A percentile compares a stretch with the other conserved stretches of the same genome.
Evolutionary conservation across 352 stramenopile genomes (phyloP).

Genomic region (Pythium guiyangense): DNA sequence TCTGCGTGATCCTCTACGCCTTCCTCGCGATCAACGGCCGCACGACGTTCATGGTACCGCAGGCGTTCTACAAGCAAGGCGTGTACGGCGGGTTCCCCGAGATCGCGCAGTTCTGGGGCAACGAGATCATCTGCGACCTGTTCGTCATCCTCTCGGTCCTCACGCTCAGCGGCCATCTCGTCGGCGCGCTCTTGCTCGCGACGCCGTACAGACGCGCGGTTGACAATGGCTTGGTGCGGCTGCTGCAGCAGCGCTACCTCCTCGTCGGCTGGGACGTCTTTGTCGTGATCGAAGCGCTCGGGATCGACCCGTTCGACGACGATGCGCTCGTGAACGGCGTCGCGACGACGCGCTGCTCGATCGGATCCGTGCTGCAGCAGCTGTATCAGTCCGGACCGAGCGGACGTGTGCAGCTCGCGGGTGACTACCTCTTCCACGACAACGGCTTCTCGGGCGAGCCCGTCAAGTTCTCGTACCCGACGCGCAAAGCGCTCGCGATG

Average conservation of each 20-base stretch:
- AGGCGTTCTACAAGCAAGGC: conserved; percentile 19
- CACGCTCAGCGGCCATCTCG: conserved; percentile 18
- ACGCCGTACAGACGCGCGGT: conserved; percentile 33
- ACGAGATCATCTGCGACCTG: conserved; percentile 52
- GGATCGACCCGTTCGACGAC: conserved; percentile 37
- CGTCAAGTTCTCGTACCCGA: conserved; percentile 10
- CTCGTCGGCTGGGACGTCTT: conserved; percentile 11
- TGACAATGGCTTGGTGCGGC: conserved; percentile 37
- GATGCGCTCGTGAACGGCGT: conserved; percentile 18
- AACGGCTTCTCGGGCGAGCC: conserved; percentile 9
- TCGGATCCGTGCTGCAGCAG: conserved; percentile 40
- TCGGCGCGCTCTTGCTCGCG: conserved; percentile 22
- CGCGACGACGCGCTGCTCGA: conserved; percentile 18
- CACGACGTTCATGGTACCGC: conserved; percentile 41
- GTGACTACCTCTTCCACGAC: conserved; percentile 11
- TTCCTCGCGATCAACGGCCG: conserved; percentile 27
- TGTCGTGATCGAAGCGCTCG: conserved; percentile 27
- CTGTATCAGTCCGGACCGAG: conserved; percentile 48
- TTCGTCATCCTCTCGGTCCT: conserved; percentile 32
- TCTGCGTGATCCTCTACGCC: conserved; percentile 36
- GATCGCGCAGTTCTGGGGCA: conserved; percentile 41
- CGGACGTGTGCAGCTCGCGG: conserved; percentile 8
- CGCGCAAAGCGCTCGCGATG: conserved; percentile 4
- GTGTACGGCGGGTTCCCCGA: conserved; percentile 34
- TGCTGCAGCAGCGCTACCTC: conserved; percentile 47